Conservation (phyloP, 371 early-diverging fungal species). For the Apophysomyces ossiformis region DNA sequence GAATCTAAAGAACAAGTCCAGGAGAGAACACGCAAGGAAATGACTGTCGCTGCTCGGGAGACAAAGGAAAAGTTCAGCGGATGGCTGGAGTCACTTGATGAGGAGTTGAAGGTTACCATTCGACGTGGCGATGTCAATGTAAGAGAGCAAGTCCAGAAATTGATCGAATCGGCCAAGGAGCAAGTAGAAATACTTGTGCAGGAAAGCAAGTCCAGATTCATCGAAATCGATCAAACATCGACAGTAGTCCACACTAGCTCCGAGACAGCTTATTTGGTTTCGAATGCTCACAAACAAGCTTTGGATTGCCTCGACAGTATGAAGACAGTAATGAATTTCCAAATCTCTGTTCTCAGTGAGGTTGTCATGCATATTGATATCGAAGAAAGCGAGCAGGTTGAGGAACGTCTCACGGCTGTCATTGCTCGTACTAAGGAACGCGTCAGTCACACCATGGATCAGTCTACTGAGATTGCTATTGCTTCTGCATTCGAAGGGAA, state of each 20-base stretch:
- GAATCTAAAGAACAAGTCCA: slow-evolving; percentile 38
- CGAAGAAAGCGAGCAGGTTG: slow-evolving; percentile 6
- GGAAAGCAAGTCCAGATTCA: slow-evolving; percentile 17
- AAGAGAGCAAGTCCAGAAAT: slow-evolving; percentile 14
- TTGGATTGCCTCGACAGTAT: slow-evolving; percentile 35
- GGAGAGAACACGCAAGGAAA: slow-evolving; percentile 33
- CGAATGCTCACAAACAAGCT: slow-evolving; percentile 35
- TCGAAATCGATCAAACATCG: slow-evolving; percentile 9
- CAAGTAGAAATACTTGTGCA: slow-evolving; percentile 20
- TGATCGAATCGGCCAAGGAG: slow-evolving; percentile 26
- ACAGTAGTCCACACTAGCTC: slow-evolving; percentile 7
- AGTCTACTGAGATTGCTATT: slow-evolving; percentile 29
- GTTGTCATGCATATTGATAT: slow-evolving; percentile 21
- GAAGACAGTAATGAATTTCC: slow-evolving; percentile 26
- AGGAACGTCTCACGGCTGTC: slow-evolving; percentile 21
- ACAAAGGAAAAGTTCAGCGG: slow-evolving; percentile 29
- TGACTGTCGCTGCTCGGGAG: slow-evolving; percentile 36
- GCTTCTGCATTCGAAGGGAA: slow-evolving; percentile 46
- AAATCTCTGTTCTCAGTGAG: slow-evolving; percentile 28
- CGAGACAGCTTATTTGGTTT: slow-evolving; percentile 7
- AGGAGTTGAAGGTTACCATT: slow-evolving; percentile 26
- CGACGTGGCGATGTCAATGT: slow-evolving; percentile 32
- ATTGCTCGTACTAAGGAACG: slow-evolving; percentile 34
- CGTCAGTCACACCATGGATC: slow-evolving; percentile 25
- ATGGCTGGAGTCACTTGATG: slow-evolving; percentile 37